Evolutionary conservation across 495 filamentous ascomycete species (phyloP).

Genomic region (Penicillium odoratum): DNA sequence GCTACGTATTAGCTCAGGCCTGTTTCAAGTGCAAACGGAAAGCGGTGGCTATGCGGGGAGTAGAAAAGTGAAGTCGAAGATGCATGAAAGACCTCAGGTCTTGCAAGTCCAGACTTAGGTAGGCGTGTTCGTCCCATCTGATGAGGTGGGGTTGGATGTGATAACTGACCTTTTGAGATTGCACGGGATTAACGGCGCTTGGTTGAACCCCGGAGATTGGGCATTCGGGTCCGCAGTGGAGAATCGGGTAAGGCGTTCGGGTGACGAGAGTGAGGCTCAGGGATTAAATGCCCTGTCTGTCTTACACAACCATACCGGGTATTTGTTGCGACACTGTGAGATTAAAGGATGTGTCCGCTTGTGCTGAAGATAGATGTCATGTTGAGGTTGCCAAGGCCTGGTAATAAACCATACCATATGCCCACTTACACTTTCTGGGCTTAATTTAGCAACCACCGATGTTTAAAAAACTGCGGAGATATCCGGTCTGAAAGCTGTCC

Average conservation of each 20-base stretch:
- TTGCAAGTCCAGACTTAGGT: not conserved
- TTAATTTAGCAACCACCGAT: not conserved
- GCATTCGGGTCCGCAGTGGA: slow-evolving; percentile 5
- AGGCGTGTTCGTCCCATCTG: not conserved
- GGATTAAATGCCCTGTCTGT: not conserved
- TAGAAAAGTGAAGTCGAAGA: not conserved
- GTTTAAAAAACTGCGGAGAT: not conserved
- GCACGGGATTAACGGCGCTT: not conserved
- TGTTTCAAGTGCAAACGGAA: slow-evolving; percentile 11
- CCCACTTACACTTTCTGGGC: not conserved
- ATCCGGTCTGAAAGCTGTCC: not conserved
- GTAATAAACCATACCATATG: not conserved
- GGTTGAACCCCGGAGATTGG: not conserved
- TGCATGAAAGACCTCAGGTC: not conserved
- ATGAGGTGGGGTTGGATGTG: not conserved
- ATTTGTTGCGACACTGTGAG: not conserved
- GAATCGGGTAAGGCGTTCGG: not conserved
- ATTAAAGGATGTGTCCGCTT: not conserved
- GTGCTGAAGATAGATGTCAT: not conserved
- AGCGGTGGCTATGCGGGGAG: not conserved
- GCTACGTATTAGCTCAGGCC: not conserved
- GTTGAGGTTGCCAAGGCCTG: slow-evolving; percentile 1
- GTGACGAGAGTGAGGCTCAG: not conserved
- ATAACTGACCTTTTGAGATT: not conserved
- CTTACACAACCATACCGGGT: not conserved